A percentile compares a stretch with the other conserved stretches of the same genome.
These are phyloP conservation scores for Komagataella populi DNA, from an alignment of 805 yeast genomes.

Conservation along the genomic window DNA sequence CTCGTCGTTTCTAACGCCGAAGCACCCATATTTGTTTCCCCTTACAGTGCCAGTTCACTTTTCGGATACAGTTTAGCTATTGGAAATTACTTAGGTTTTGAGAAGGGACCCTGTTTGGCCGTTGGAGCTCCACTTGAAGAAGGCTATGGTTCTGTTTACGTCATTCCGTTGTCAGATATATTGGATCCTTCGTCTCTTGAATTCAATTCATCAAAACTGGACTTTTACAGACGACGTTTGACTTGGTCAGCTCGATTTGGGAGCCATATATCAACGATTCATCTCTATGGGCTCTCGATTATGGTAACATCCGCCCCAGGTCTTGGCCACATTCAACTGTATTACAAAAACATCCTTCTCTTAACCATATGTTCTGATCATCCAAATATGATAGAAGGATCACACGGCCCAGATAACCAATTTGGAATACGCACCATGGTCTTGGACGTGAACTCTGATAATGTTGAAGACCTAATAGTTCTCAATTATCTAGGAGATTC, in stretches of 20 bases:
- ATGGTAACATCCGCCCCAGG: constrained; percentile 43
- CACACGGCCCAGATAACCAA: neutral
- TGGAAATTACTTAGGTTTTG: constrained; percentile 30
- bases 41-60: constrained; percentile 1
- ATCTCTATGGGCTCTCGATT: constrained; percentile 16
- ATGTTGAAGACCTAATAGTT: neutral
- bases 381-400: neutral
- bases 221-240: constrained; percentile 2
- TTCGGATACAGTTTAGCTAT: constrained; percentile 14
- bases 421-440: neutral
- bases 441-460: neutral
- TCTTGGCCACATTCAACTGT: constrained; percentile 25
- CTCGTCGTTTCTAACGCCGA: neutral
- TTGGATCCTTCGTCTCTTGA: neutral
- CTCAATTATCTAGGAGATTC: neutral
- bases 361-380: constrained; percentile 5
- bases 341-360: constrained; percentile 10
- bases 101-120: constrained; percentile 28
- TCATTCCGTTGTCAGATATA: constrained; percentile 24
- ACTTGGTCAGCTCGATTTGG: constrained; percentile 29
- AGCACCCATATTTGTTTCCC: constrained; percentile 1
- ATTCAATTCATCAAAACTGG: neutral
- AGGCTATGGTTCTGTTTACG: constrained; percentile 26
- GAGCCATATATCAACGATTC: constrained; percentile 17
- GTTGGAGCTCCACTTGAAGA: constrained; percentile 38